These are phyloP conservation scores for Fonsecaea nubica DNA, from an alignment of 2,329 filamentous ascomycete species.

Conservation along the genomic window DNA sequence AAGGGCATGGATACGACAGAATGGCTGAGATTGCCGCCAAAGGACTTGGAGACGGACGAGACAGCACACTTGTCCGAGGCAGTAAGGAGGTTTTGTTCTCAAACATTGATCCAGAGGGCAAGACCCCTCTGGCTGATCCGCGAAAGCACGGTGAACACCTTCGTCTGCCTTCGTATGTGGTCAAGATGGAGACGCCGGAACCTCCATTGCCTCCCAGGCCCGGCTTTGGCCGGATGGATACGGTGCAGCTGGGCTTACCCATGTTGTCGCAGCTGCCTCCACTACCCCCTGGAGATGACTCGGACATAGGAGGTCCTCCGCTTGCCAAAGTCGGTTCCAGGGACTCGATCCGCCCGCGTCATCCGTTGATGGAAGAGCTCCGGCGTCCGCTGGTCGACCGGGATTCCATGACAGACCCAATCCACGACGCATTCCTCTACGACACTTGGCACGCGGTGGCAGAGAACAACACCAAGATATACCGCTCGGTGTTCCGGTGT, in stretches of 20 bases:
- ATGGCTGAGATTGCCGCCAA: conserved; percentile 71
- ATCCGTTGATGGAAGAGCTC: conserved; percentile 68
- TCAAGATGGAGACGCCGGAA: conserved; percentile 49
- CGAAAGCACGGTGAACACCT: conserved; percentile 52
- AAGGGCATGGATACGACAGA: conserved; percentile 77
- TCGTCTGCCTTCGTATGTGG: conserved; percentile 37
- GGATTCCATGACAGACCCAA: conserved; percentile 92
- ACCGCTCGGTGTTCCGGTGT: conserved; percentile 90
- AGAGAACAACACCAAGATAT: conserved; percentile 94
- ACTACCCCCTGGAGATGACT: conserved; percentile 74
- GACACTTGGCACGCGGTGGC: conserved; percentile 88
- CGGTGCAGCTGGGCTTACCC: conserved; percentile 71
- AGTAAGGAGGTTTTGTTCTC: conserved; percentile 73
- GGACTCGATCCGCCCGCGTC: conserved; percentile 61
- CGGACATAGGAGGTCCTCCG: conserved; percentile 80
- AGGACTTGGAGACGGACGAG: conserved; percentile 69
- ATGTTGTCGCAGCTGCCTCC: conserved; percentile 73
- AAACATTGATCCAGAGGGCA: conserved; percentile 68
- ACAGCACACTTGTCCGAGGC: conserved; percentile 71
- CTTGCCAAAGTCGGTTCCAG: conserved; percentile 60
- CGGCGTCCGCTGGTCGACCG: conserved; percentile 76
- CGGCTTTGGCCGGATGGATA: conserved; percentile 64
- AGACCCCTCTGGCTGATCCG: conserved; percentile 62
- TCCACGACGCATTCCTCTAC: conserved; percentile 80
- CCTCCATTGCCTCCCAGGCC: conserved; percentile 66